phyloP scores from a whole-genome alignment of 257 asterid species.

The Striga asiatica region DNA sequence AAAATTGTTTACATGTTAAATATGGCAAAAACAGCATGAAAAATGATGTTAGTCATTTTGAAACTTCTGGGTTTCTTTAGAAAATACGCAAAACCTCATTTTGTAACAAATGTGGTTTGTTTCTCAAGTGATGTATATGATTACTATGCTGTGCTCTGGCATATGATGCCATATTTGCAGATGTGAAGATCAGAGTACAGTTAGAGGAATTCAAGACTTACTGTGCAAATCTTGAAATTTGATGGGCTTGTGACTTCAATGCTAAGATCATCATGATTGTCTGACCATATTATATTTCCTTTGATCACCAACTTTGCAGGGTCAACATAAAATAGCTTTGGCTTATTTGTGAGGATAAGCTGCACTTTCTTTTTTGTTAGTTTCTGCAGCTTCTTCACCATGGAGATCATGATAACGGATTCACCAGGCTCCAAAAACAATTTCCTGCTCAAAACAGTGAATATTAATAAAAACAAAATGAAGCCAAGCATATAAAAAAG shows the following conservation, averaged over 20 bases:
- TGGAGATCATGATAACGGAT: conserved; percentile 92
- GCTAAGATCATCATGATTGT: conserved; percentile 77
- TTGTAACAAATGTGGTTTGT: too few species aligned
- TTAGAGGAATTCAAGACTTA: too few species aligned
- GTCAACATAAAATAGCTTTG: conserved; percentile 78
- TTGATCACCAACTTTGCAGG: conserved; percentile 68
- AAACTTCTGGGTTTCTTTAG: too few species aligned
- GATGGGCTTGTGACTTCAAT: conserved; percentile 82
- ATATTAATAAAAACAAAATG: background rate
- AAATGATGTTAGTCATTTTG: too few species aligned
- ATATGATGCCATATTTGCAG: background rate
- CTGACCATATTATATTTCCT: conserved; percentile 87
- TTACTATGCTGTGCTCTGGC: too few species aligned
- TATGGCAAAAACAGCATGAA: too few species aligned
- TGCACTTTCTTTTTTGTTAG: conserved; percentile 92
- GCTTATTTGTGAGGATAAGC: conserved; percentile 91
- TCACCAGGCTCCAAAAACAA: conserved; percentile 97
- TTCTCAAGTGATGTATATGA: too few species aligned
- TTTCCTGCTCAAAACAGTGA: conserved; percentile 42
- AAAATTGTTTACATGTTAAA: too few species aligned
- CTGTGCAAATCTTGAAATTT: conserved; percentile 83
- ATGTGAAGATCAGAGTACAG: conserved; percentile 4
- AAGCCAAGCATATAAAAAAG: background rate
- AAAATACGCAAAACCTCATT: too few species aligned
- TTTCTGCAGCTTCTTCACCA: conserved; percentile 84